Percentiles rank a stretch among this genome's conserved stretches.
Evolutionary conservation across 2,329 filamentous ascomycete species (phyloP).

Genomic region (Penicillium sp.): DNA sequence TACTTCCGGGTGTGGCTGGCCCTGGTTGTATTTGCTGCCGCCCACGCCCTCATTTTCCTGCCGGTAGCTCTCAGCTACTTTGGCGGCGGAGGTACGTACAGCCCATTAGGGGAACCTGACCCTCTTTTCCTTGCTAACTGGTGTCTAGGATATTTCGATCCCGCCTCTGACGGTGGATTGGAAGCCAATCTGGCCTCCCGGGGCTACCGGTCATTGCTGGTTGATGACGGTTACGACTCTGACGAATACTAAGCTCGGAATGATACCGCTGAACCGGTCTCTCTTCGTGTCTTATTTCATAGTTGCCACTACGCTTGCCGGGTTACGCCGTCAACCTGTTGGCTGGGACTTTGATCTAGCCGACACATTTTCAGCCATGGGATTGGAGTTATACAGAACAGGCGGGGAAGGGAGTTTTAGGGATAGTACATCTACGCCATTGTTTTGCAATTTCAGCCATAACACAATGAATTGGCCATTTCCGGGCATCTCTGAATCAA

Average conservation of each 20-base stretch:
- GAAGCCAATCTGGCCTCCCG: constrained; percentile 85
- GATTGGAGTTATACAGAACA: not conserved
- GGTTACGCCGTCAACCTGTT: too few species aligned
- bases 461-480: not conserved
- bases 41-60: constrained; percentile 87
- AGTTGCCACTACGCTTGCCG: not conserved
- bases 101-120: not conserved
- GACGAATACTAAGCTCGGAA: constrained; percentile 59
- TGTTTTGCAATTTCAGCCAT: not conserved
- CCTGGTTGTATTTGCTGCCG: constrained; percentile 84
- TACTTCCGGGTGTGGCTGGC: constrained; percentile 98
- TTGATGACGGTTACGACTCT: constrained; percentile 76
- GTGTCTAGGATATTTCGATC: constrained; percentile 75
- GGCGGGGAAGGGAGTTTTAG: not conserved
- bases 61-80: constrained; percentile 85
- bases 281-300: constrained; percentile 9
- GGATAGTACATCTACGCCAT: not conserved
- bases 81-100: constrained; percentile 71
- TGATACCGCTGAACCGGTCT: not conserved
- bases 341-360: too few species aligned
- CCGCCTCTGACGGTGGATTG: constrained; percentile 82
- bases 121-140: constrained; percentile 17
- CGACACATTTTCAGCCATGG: not conserved
- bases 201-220: constrained; percentile 75
- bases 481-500: not conserved